These are phyloP conservation scores for Zymoseptoria passerinii DNA, from an alignment of 2,329 filamentous ascomycete species.

Conservation along the genomic window DNA sequence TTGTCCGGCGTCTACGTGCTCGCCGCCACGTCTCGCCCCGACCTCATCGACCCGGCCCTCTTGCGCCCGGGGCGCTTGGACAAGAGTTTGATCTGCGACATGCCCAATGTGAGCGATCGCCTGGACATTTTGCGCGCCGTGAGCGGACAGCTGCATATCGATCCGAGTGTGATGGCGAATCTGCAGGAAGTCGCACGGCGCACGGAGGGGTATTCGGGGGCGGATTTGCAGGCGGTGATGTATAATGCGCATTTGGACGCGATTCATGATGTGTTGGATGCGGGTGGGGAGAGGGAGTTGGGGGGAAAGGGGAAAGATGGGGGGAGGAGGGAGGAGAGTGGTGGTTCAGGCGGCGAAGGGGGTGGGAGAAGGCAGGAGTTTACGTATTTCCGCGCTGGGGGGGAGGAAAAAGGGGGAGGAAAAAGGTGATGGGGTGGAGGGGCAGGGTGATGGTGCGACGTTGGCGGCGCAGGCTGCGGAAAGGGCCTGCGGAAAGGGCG, in stretches of 20 bases:
- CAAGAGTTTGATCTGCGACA: constrained; percentile 85
- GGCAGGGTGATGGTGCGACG: neutral
- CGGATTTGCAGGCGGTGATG: constrained; percentile 86
- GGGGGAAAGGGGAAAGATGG: constrained; percentile 28
- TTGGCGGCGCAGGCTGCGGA: constrained; percentile 44
- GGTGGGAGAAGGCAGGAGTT: constrained; percentile 13
- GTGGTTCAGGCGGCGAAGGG: neutral
- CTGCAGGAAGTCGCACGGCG: constrained; percentile 66
- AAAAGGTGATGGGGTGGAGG: constrained; percentile 28
- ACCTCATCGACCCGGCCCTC: constrained; percentile 89
- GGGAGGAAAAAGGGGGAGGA: constrained; percentile 40
- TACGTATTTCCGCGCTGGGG: constrained; percentile 74
- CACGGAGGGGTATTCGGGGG: constrained; percentile 87
- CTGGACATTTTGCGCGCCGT: constrained; percentile 82
- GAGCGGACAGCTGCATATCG: constrained; percentile 70
- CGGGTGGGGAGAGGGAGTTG: constrained; percentile 24
- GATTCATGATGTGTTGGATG: constrained; percentile 77
- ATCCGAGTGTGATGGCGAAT: constrained; percentile 45
- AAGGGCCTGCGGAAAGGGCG: constrained; percentile 64
- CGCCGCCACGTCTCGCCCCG: constrained; percentile 85
- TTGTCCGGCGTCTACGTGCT: constrained; percentile 92
- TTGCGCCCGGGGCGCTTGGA: constrained; percentile 86
- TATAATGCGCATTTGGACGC: constrained; percentile 96
- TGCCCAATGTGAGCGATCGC: constrained; percentile 71
- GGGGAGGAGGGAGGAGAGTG: constrained; percentile 11